Evolutionary conservation across 148 eudicot species (phyloP), one percentile per base, ranked within the genome.

Genomic region (Rhododendron henanense): DNA sequence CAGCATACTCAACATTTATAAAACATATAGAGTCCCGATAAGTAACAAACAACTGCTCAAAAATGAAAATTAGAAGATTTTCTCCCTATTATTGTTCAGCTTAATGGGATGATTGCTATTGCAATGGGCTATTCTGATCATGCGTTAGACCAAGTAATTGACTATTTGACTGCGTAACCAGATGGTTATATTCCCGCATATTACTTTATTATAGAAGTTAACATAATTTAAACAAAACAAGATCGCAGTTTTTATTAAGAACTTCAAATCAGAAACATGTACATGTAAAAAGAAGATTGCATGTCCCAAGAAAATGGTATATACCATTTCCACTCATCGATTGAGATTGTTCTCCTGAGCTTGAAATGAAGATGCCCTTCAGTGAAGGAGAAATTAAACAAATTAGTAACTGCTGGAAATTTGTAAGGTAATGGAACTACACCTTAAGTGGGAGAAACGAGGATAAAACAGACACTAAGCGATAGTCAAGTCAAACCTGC

Each of bases 321-420:
- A 82, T 90, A 90, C 92, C 92, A 90, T 90, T 90, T 74, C 90
- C 88, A 87, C 86, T 90, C 84, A 85, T 85, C 2, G 90, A 87
- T 59, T 90, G 92, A 61, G 92, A 79, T 83, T 90, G 92, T 80
- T 90, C 90, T 63, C 92, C 92, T 55, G 92, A 85, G 87, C 92
- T 88, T 80, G 92, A 88, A 65, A 90, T 88, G 85, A 87, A 90
- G 48, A 88, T 86, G 44, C 92, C 92, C 92, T 90, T 82, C 84
- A 83, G 88, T 31, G 63, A 82, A 88, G 79, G 80, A 77, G 41
- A 35, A 31, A 19, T 4, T 18, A n/a, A 67, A 81, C 39, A 28
- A 59, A 71, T 61, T 44, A 79, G 63, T 41, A 87, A 78, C 10
- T 48, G 67, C 5, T 31, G 25, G 41, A 33, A 78, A 18, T 18